Conservation (phyloP, 345 rosid genomes). For the Acer saccharum region DNA sequence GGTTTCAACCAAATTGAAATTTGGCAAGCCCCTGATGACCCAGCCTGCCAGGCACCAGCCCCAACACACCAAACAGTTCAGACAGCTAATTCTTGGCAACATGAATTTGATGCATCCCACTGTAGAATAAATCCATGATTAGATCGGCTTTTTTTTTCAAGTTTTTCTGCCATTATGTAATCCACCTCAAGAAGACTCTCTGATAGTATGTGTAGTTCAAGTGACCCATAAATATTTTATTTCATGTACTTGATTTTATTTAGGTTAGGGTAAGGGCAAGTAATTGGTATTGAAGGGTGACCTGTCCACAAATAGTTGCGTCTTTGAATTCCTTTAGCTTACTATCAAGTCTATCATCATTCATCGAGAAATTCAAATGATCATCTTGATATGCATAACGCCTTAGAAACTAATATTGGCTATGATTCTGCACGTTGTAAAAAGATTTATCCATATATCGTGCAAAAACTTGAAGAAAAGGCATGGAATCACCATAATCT, state of each 20-base stretch:
- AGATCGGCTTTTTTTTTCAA: not conserved
- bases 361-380: not conserved
- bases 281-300: not conserved
- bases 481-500: not conserved
- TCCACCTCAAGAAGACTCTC: not conserved
- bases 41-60: not conserved
- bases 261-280: not conserved
- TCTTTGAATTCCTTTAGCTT: not conserved
- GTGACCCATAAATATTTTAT: not conserved
- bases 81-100: not conserved
- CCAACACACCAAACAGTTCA: not conserved
- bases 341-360: not conserved
- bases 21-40: not conserved
- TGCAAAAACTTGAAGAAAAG: not conserved
- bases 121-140: not conserved
- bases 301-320: not conserved
- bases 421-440: not conserved
- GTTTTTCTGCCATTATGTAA: not conserved
- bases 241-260: not conserved
- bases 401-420: not conserved
- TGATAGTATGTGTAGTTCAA: not conserved
- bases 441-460: not conserved
- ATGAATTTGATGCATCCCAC: not conserved
- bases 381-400: not conserved
- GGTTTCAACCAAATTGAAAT: not conserved